These are phyloP conservation scores for Schizochytrium sp. DNA, from an alignment of 108 stramenopile species.

Conservation along the genomic window DNA sequence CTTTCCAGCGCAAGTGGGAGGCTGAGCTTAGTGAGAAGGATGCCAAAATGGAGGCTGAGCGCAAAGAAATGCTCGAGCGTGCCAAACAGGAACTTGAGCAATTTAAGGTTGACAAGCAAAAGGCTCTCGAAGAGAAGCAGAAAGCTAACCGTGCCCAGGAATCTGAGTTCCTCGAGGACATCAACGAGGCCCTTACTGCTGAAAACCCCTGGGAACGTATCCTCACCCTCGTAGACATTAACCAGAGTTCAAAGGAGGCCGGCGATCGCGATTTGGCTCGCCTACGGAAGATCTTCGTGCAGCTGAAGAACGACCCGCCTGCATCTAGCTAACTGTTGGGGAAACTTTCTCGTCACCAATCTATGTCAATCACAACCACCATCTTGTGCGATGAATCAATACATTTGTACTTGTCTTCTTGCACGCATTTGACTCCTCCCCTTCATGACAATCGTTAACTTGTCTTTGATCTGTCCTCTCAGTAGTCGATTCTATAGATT, in stretches of 20 bases:
- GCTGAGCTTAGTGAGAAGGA: slow-evolving; percentile 53
- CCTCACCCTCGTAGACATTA: slow-evolving; percentile 23
- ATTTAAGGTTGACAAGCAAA: slow-evolving; percentile 19
- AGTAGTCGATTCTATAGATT: too few relatives aligned
- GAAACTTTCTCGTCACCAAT: background rate
- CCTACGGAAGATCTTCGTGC: slow-evolving; percentile 25
- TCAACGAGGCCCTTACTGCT: slow-evolving; percentile 50
- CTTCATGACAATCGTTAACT: background rate
- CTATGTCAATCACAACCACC: background rate
- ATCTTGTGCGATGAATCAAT: background rate
- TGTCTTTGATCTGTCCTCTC: background rate
- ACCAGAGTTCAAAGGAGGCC: background rate
- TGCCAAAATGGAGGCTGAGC: slow-evolving; percentile 6
- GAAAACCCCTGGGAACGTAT: slow-evolving; percentile 60
- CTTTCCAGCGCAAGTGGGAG: slow-evolving; percentile 49
- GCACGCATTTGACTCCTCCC: background rate
- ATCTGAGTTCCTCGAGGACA: background rate
- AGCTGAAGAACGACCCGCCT: slow-evolving; percentile 50
- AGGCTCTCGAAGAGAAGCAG: background rate
- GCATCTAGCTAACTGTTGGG: background rate
- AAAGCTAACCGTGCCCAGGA: slow-evolving; percentile 22
- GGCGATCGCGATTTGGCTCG: slow-evolving; percentile 27
- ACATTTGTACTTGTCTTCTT: background rate
- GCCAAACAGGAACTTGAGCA: slow-evolving; percentile 47
- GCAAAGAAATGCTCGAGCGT: background rate